Percentiles rank a stretch among this genome's conserved stretches.
Conservation (phyloP, 176 grass and related monocot genomes). For the Carex cristatella region DNA sequence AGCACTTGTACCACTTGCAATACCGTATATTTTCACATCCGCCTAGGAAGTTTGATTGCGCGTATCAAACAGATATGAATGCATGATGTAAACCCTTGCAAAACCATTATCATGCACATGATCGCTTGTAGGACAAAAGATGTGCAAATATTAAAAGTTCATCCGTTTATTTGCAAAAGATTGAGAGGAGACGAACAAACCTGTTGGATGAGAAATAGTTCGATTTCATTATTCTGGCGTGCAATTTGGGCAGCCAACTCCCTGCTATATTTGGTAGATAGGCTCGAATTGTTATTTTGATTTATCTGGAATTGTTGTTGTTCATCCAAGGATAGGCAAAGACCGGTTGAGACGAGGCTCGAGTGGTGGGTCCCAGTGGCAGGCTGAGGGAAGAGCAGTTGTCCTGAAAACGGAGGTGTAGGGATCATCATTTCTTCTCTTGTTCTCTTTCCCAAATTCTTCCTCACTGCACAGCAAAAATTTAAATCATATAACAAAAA, state of each 20-base stretch:
- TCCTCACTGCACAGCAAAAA: background rate
- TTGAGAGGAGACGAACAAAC: conserved; percentile 23
- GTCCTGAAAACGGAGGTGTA: background rate
- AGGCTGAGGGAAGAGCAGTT: background rate
- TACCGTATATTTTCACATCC: background rate
- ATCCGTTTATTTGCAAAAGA: background rate
- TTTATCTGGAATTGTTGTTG: conserved; percentile 46
- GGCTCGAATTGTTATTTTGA: conserved; percentile 26
- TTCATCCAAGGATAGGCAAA: conserved; percentile 67
- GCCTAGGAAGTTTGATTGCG: background rate
- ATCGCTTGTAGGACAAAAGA: background rate
- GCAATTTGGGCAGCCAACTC: conserved; percentile 58
- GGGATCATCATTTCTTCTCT: conserved; percentile 4
- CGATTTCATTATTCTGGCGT: conserved; percentile 55
- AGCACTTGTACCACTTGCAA: background rate
- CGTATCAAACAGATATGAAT: background rate
- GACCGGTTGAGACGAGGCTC: conserved; percentile 63
- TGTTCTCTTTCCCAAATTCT: conserved; percentile 20
- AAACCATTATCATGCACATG: background rate
- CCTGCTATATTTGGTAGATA: conserved; percentile 32
- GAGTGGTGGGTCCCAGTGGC: background rate
- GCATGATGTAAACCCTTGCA: background rate
- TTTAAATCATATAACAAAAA: background rate
- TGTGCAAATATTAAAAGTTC: background rate
- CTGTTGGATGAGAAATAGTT: conserved; percentile 63